Conservation (phyloP, 73 alveolate species). For the Breviolum minutum region DNA sequence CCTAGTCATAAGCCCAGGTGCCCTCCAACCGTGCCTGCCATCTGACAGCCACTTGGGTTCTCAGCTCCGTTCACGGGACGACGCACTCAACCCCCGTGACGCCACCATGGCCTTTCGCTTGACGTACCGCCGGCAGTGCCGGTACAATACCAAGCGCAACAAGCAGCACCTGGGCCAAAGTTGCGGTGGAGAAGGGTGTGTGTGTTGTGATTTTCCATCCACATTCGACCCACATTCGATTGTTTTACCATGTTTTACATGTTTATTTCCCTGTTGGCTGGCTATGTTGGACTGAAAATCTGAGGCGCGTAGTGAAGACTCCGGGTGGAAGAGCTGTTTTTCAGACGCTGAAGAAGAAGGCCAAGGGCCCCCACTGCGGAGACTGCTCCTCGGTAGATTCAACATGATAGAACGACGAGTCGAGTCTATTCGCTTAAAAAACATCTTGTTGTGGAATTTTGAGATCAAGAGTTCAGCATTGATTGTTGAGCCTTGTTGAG, state of each 20-base stretch:
- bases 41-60: neutral
- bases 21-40: too few species aligned
- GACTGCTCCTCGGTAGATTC: constrained; percentile 30
- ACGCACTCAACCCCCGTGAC: too few species aligned
- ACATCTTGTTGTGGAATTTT: too few species aligned
- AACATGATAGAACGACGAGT: too few species aligned
- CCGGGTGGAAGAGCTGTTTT: constrained; percentile 79
- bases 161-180: constrained; percentile 49
- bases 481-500: neutral
- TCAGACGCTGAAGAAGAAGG: constrained; percentile 61
- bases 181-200: too few species aligned
- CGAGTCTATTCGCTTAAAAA: too few species aligned
- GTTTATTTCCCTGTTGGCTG: neutral
- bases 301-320: constrained; percentile 77
- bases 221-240: neutral
- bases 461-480: too few species aligned
- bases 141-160: constrained; percentile 94
- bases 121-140: constrained; percentile 94
- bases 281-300: too few species aligned
- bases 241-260: neutral
- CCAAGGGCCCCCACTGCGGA: constrained; percentile 89
- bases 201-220: too few species aligned
- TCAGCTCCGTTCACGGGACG: neutral
- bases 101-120: constrained; percentile 68
- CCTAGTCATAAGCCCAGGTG: too few species aligned